These are phyloP conservation scores for Anthracocystis walkeri DNA, from an alignment of 1,284 basidiomycete species.

Conservation along the genomic window DNA sequence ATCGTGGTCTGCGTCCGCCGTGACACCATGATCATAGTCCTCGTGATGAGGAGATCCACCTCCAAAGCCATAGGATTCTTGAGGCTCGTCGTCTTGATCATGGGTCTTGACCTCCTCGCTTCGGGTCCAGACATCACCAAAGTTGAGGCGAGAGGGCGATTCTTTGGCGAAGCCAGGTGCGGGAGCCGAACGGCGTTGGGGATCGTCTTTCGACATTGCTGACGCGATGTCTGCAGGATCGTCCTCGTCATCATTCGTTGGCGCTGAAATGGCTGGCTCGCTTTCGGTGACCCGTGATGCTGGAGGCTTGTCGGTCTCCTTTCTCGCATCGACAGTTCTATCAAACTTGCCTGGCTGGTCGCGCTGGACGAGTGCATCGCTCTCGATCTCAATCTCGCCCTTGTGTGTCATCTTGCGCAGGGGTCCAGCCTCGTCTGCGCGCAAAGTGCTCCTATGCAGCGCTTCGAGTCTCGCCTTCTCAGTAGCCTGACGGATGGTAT, in stretches of 20 bases:
- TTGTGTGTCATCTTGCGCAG: slow-evolving; percentile 69
- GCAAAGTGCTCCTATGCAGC: slow-evolving; percentile 59
- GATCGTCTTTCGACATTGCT: neutral
- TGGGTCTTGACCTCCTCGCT: slow-evolving; percentile 6
- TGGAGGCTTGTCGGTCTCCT: slow-evolving; percentile 1
- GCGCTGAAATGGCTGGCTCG: slow-evolving; percentile 20
- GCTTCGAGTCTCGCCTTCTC: slow-evolving; percentile 64
- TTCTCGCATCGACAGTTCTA: neutral
- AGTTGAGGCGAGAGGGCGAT: slow-evolving; percentile 31
- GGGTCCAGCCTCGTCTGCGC: slow-evolving; percentile 54
- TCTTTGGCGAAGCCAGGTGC: slow-evolving; percentile 10
- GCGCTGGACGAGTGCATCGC: slow-evolving; percentile 32
- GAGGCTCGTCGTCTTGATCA: slow-evolving; percentile 8
- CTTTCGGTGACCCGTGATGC: slow-evolving; percentile 30
- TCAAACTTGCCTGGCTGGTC: slow-evolving; percentile 39
- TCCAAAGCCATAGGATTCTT: slow-evolving; percentile 36
- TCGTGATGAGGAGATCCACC: slow-evolving; percentile 22
- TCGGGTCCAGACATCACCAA: slow-evolving; percentile 34
- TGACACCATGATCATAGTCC: slow-evolving; percentile 7
- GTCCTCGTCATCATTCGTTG: neutral
- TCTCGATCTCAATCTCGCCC: slow-evolving; percentile 68
- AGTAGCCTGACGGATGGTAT: slow-evolving; percentile 58
- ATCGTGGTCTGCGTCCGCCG: slow-evolving; percentile 3
- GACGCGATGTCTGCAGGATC: neutral
- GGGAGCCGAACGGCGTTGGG: slow-evolving; percentile 28